A percentile compares a stretch with the other conserved stretches of the same genome.
Evolutionary conservation across 345 rosid genomes (phyloP).

Genomic region (Eucalyptus rudis): DNA sequence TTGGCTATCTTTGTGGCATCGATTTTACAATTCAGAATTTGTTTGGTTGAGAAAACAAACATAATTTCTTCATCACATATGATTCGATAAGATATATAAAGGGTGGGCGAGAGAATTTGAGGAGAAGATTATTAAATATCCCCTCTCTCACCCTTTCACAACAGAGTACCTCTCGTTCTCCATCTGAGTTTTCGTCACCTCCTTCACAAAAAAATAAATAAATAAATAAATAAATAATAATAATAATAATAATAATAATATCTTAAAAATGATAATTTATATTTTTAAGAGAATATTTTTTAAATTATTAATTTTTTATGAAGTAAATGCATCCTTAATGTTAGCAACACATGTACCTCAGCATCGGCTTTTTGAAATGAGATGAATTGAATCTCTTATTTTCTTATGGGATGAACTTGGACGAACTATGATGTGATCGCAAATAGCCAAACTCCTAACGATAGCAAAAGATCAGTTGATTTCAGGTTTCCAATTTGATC

Average conservation of each 20-base stretch:
- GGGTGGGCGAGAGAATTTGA: background rate
- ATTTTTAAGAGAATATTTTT: too few relatives aligned
- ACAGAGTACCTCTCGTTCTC: background rate
- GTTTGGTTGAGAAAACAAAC: background rate
- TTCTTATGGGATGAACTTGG: background rate
- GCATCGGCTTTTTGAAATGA: background rate
- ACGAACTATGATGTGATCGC: background rate
- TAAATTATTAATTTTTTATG: too few relatives aligned
- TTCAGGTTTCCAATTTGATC: background rate
- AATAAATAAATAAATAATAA: too few relatives aligned
- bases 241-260: too few relatives aligned
- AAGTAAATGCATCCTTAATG: accelerated
- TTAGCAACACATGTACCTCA: too few relatives aligned
- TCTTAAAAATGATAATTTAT: too few relatives aligned
- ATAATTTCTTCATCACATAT: background rate
- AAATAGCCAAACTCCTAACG: background rate
- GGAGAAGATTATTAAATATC: background rate
- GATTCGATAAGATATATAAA: background rate
- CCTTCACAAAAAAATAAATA: too few relatives aligned
- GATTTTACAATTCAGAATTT: background rate
- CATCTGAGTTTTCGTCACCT: background rate
- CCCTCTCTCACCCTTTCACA: background rate
- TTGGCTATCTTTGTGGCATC: too few relatives aligned
- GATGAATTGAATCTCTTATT: too few relatives aligned
- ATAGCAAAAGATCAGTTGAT: background rate